Evolutionary conservation across 257 asterid species (phyloP).

Genomic region (Solanum gracilifrons): DNA sequence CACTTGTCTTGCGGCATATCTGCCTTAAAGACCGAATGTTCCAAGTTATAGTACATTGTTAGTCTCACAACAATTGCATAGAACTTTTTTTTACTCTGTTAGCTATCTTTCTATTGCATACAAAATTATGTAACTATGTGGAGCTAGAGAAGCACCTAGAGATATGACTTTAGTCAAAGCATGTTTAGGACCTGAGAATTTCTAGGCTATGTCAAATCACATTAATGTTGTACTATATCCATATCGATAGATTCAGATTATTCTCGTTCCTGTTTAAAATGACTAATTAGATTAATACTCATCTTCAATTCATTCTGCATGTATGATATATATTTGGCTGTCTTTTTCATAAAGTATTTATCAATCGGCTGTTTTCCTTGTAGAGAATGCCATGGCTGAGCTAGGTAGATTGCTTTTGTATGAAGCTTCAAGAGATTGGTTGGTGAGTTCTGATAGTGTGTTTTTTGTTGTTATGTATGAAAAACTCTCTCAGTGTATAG

Average conservation of each 20-base stretch:
- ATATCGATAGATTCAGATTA: background rate
- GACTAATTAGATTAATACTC: background rate
- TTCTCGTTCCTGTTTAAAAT: background rate
- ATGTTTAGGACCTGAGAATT: background rate
- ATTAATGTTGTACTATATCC: background rate
- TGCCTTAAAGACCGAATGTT: background rate
- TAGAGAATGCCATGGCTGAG: slow-evolving; percentile 96
- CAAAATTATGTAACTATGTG: background rate
- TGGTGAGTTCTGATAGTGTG: slow-evolving; percentile 40
- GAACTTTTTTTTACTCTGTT: background rate
- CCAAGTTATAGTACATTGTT: background rate
- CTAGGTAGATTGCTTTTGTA: slow-evolving; percentile 89
- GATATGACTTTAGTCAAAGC: background rate
- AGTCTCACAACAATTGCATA: background rate
- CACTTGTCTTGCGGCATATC: background rate
- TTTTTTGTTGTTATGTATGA: background rate
- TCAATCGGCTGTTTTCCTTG: background rate
- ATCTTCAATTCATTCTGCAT: background rate
- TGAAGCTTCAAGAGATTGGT: slow-evolving; percentile 95
- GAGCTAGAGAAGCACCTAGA: background rate
- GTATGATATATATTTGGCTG: background rate
- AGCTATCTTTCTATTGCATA: background rate
- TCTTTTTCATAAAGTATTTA: background rate
- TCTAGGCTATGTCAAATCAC: background rate
- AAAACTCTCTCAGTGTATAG: background rate